Conservation (phyloP, 345 rosid genomes). For the Gossypium anomalum region DNA sequence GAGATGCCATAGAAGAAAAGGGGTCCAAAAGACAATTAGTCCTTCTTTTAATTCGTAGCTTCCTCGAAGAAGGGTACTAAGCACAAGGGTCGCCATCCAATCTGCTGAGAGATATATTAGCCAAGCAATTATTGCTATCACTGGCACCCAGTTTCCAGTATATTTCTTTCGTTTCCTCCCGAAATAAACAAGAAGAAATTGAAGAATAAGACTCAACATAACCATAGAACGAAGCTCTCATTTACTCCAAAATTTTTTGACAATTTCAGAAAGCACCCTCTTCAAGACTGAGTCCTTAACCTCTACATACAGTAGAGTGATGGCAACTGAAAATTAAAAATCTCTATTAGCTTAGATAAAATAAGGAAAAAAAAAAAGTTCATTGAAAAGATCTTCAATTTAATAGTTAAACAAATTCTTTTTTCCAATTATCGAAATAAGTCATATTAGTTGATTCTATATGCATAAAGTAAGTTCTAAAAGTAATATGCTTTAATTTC, state of each 20-base stretch:
- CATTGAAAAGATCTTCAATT: too few relatives aligned
- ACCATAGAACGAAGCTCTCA: slow-evolving; percentile 30
- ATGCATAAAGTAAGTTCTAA: too few relatives aligned
- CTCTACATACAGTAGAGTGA: not conserved
- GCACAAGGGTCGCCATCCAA: slow-evolving; percentile 21
- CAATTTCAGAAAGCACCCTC: not conserved
- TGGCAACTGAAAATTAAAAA: slow-evolving; percentile 3
- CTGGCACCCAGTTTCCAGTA: not conserved
- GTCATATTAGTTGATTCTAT: too few relatives aligned
- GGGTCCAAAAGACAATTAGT: slow-evolving; percentile 22
- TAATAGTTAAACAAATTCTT: too few relatives aligned
- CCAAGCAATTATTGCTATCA: slow-evolving; percentile 10
- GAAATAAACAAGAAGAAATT: slow-evolving; percentile 14
- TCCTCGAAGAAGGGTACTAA: slow-evolving; percentile 24
- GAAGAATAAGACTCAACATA: slow-evolving; percentile 18
- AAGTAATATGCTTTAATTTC: too few relatives aligned
- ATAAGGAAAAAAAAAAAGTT: not conserved
- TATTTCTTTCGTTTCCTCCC: slow-evolving; percentile 18
- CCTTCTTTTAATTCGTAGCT: not conserved
- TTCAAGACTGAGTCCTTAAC: not conserved
- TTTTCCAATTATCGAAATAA: too few relatives aligned
- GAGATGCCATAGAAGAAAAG: slow-evolving; percentile 29
- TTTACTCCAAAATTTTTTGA: slow-evolving; percentile 10
- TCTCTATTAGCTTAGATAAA: too few relatives aligned
- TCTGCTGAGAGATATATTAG: slow-evolving; percentile 28